Base-by-base conservation (phyloP, 164 flowering plant genomes). In the Magnolia kwangsiensis region DNA sequence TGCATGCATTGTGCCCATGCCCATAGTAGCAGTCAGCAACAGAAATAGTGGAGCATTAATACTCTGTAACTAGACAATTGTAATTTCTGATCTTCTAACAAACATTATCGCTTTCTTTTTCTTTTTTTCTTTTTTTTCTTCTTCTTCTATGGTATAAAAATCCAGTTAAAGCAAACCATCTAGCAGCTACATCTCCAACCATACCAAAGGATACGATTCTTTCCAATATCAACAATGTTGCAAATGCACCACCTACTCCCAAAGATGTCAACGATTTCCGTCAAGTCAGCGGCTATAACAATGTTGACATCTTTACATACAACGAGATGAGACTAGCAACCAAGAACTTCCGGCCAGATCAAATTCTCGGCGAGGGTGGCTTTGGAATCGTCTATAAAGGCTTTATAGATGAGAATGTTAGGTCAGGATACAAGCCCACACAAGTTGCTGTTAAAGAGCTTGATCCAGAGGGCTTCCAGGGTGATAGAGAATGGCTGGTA, bases 401-500 rank as follows among this genome's bases (percentile, higher is more conserved):
- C 64, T 73, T 88, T 72, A 78, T 95, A 58, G 96, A 95, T 85
- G 97, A 88, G 64, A 83, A 50, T 77, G 89, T 95, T 74, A 86
- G 92, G 80, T 82, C 87, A 21, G 97, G 91, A 45, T 90, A 86
- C 80, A 80, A 85, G 78, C 81, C 84, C 64, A 87, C 87, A 3
- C 75, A 82, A 74, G 99, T 95, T 79, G 99, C 99, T 27, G 87
- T 93, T 73, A 95, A 95, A 84, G 89, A 87, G 86, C 97, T 93
- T 37, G 91, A 92, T 81, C 96, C 84, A 3, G 91, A 89, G 55
- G 96, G 98, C 2, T 88, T 86, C 61, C 98, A 93, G 81, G 99
- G 99, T 14, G 97, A 95, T 77, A 85, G 88, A 78, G 99, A 95
- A 82, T 95, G 99, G 99, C 94, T 93, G 96, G 99, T 95, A 91